Conservation (phyloP, 2,329 filamentous ascomycete species). For the Talaromyces marneffei region DNA sequence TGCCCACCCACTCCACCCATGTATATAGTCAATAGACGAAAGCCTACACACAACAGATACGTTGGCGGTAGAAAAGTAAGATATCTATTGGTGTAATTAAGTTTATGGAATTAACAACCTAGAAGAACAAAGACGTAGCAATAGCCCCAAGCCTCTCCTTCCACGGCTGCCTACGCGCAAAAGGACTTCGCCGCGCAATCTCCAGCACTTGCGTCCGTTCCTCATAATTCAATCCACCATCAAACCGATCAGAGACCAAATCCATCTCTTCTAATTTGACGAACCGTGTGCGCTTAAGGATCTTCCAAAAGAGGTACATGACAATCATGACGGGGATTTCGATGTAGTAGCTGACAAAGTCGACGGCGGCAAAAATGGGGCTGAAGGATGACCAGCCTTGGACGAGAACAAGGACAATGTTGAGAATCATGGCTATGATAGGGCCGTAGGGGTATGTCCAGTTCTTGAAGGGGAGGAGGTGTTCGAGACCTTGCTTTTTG, state of each 20-base stretch:
- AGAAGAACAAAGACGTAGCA: slow-evolving; percentile 39
- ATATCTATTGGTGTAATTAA: not conserved
- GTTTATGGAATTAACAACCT: not conserved
- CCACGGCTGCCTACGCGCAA: slow-evolving; percentile 16
- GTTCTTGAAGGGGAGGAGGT: slow-evolving; percentile 59
- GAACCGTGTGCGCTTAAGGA: slow-evolving; percentile 43
- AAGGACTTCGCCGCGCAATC: slow-evolving; percentile 11
- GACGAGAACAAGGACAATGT: slow-evolving; percentile 55
- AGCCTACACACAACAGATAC: not conserved
- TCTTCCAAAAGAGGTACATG: slow-evolving; percentile 53
- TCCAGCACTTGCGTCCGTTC: slow-evolving; percentile 9
- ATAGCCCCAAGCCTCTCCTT: slow-evolving; percentile 25
- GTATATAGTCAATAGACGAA: no score
- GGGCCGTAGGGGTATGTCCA: slow-evolving; percentile 62
- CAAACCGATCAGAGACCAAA: slow-evolving; percentile 43
- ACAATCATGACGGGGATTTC: slow-evolving; percentile 56
- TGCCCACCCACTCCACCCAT: no score
- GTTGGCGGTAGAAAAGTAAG: no score
- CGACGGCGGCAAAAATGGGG: slow-evolving; percentile 51
- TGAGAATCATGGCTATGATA: slow-evolving; percentile 51
- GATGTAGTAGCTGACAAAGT: slow-evolving; percentile 60
- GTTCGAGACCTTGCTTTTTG: slow-evolving; percentile 53
- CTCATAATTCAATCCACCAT: slow-evolving; percentile 9
- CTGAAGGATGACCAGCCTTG: slow-evolving; percentile 59
- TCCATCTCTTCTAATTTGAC: slow-evolving; percentile 47